phyloP scores from a whole-genome alignment of 306 rosid genomes.

The Trifolium subterraneum region DNA sequence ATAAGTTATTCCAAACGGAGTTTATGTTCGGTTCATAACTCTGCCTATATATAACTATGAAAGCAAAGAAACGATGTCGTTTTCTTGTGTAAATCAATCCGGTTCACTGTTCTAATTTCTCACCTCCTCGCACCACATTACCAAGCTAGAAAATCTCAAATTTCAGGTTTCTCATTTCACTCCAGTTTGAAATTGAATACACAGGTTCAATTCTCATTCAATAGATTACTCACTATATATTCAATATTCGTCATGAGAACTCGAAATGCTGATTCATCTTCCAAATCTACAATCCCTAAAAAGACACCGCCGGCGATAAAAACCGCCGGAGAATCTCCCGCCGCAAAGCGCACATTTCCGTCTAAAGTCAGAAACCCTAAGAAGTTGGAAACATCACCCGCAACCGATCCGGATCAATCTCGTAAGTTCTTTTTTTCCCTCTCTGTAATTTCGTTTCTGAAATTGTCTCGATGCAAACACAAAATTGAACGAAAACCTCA shows the following conservation, averaged over 20 bases:
- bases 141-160: too few species aligned
- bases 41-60: too few species aligned
- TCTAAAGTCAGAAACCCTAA: slow-evolving; percentile 46
- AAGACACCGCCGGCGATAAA: slow-evolving; percentile 62
- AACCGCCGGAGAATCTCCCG: slow-evolving; percentile 40
- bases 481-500: too few species aligned
- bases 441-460: background rate
- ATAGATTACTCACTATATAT: background rate
- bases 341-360: slow-evolving; percentile 48
- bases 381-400: slow-evolving; percentile 55
- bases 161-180: background rate
- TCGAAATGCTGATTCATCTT: slow-evolving; percentile 53
- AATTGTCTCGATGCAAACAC: background rate
- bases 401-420: slow-evolving; percentile 45
- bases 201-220: background rate
- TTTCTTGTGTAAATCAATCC: too few species aligned
- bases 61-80: too few species aligned
- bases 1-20: too few species aligned
- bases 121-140: too few species aligned
- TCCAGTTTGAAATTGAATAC: background rate
- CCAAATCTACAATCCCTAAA: slow-evolving; percentile 52
- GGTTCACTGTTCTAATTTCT: too few species aligned
- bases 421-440: slow-evolving; percentile 38
- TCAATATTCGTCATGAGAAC: slow-evolving; percentile 56
- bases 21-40: too few species aligned